These are phyloP conservation scores for Ophiostoma tasmaniense DNA, from an alignment of 2,329 filamentous ascomycete genomes.

Conservation along the genomic window DNA sequence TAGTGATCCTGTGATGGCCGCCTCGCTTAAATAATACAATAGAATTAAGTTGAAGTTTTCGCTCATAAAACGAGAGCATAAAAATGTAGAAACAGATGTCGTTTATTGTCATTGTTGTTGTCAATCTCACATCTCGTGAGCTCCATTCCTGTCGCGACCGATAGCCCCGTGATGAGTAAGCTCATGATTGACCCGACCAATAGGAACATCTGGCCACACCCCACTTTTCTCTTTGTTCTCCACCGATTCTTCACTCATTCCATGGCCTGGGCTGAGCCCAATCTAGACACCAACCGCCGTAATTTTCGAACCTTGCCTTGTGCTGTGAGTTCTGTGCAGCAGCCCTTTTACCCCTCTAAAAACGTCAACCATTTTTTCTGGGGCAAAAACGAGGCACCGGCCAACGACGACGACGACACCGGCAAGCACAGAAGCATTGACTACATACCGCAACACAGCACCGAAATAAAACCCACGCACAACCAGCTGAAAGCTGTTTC, in stretches of 20 bases:
- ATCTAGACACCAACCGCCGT: slow-evolving; percentile 12
- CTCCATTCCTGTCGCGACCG: background rate
- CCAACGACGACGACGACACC: slow-evolving; percentile 4
- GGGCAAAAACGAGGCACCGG: slow-evolving; percentile 2
- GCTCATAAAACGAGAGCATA: too few species aligned
- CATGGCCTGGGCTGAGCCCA: slow-evolving; percentile 10
- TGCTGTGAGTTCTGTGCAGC: background rate
- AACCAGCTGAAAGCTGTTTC: background rate
- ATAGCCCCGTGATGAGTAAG: background rate
- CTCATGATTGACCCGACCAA: background rate
- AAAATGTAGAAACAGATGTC: too few species aligned
- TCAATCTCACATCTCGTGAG: background rate
- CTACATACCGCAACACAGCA: background rate
- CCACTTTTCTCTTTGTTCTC: background rate
- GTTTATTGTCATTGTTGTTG: too few species aligned
- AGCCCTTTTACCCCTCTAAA: slow-evolving; percentile 13
- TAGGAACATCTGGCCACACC: background rate
- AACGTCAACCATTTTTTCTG: slow-evolving; percentile 1
- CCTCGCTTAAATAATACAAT: background rate
- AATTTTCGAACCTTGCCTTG: slow-evolving; percentile 11
- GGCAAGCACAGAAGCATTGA: background rate
- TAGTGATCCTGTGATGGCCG: background rate
- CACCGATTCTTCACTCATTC: background rate
- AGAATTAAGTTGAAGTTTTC: background rate
- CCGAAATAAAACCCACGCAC: background rate